Conservation (phyloP, 129 eudicot genomes). For the Logfia minima region DNA sequence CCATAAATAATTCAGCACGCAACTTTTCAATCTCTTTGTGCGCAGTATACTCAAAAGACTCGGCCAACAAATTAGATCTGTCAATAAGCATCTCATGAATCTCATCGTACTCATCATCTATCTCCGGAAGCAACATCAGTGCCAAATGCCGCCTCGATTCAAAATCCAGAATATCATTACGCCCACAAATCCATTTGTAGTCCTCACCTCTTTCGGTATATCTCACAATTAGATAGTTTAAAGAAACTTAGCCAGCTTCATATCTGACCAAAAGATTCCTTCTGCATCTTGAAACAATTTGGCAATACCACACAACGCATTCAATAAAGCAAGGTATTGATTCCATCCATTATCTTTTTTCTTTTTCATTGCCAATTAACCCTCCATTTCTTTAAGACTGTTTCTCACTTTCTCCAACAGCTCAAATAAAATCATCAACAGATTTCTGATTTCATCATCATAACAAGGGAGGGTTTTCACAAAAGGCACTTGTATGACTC, state of each 20-base stretch:
- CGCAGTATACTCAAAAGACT: constrained; percentile 70
- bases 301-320: constrained; percentile 51
- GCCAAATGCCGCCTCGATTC: constrained; percentile 74
- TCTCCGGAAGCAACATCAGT: constrained; percentile 77
- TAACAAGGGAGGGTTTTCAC: constrained; percentile 25
- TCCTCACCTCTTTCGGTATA: constrained; percentile 62
- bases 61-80: constrained; percentile 64
- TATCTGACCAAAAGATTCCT: constrained; percentile 45
- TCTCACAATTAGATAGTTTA: constrained; percentile 47
- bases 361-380: constrained; percentile 26
- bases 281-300: constrained; percentile 49
- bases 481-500: constrained; percentile 11
- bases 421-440: constrained; percentile 36
- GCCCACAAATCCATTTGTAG: constrained; percentile 58
- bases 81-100: constrained; percentile 89
- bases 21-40: constrained; percentile 43
- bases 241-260: constrained; percentile 50
- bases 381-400: constrained; percentile 55
- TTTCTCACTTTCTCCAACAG: constrained; percentile 48
- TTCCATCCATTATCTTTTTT: constrained; percentile 47
- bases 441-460: constrained; percentile 36
- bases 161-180: constrained; percentile 62
- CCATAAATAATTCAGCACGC: constrained; percentile 70
- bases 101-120: constrained; percentile 72
- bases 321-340: constrained; percentile 61